Conservation (phyloP, 495 filamentous ascomycete species). For the Daldinia vernicosa region DNA sequence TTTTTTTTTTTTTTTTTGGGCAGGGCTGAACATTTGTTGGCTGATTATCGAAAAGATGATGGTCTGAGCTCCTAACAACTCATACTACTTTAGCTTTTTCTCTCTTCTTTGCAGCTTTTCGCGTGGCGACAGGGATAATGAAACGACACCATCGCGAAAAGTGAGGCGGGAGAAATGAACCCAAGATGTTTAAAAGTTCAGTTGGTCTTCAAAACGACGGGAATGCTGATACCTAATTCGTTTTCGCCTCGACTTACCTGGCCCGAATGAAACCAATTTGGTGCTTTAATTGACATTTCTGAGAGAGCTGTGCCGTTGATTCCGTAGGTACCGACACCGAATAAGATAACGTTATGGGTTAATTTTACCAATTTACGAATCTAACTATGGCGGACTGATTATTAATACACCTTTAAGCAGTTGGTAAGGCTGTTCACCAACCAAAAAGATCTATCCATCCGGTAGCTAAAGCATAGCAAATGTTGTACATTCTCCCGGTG, state of each 20-base stretch:
- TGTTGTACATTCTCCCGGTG: slow-evolving; percentile 12
- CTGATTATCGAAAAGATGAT: slow-evolving; percentile 13
- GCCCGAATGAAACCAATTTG: not conserved
- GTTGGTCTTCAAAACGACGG: not conserved
- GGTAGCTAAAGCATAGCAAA: slow-evolving; percentile 7
- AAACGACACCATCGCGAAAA: slow-evolving; percentile 38
- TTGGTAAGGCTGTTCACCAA: slow-evolving; percentile 1
- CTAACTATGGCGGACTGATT: slow-evolving; percentile 18
- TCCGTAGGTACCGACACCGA: not conserved
- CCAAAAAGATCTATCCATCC: slow-evolving; percentile 20
- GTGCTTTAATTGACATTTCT: not conserved
- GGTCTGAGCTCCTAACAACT: slow-evolving; percentile 37
- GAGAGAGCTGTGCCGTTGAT: not conserved
- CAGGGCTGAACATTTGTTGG: slow-evolving; percentile 13
- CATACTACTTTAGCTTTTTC: slow-evolving; percentile 17
- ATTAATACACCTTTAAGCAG: slow-evolving; percentile 17
- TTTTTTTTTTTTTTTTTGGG: no score
- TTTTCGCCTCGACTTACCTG: slow-evolving; percentile 1
- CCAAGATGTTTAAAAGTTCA: slow-evolving; percentile 2
- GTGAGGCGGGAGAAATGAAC: slow-evolving; percentile 40
- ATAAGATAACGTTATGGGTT: slow-evolving; percentile 9
- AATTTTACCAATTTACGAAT: slow-evolving; percentile 18
- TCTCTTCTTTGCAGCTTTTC: slow-evolving; percentile 10
- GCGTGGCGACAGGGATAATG: slow-evolving; percentile 41
- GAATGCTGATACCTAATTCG: slow-evolving; percentile 3